Evolutionary conservation across 2,329 filamentous ascomycete genomes (phyloP).

Genomic region (Furcasterigmium sp.): DNA sequence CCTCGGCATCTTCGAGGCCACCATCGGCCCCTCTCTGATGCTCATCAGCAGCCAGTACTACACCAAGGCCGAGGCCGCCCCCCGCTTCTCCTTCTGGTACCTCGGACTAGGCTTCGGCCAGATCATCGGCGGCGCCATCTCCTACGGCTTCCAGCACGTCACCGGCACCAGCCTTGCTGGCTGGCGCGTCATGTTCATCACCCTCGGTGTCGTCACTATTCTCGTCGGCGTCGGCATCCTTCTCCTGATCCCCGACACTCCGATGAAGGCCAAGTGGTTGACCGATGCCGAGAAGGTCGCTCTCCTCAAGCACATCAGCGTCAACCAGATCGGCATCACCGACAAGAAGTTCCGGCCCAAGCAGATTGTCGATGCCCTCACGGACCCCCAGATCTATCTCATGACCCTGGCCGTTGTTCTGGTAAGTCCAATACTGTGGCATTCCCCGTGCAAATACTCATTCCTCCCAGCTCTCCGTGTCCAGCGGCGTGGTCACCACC

Average conservation of each 20-base stretch:
- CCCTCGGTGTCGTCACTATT: conserved; percentile 35
- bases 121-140: conserved; percentile 37
- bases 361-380: conserved; percentile 46
- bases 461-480: conserved; percentile 35
- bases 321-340: conserved; percentile 54
- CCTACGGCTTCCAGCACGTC: conserved; percentile 51
- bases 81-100: conserved; percentile 58
- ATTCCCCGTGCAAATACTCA: background rate
- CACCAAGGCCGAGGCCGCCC: conserved; percentile 49
- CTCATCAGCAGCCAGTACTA: conserved; percentile 58
- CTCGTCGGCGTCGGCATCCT: conserved; percentile 30
- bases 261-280: conserved; percentile 33
- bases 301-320: conserved; percentile 46
- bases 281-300: conserved; percentile 30
- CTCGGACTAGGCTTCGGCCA: conserved; percentile 54
- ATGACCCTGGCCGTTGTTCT: conserved; percentile 42
- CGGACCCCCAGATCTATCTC: conserved; percentile 47
- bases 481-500: conserved; percentile 46
- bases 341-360: conserved; percentile 46
- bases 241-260: conserved; percentile 40
- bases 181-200: conserved; percentile 41
- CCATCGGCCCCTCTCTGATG: conserved; percentile 54
- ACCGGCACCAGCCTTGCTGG: conserved; percentile 25
- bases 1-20: conserved; percentile 56
- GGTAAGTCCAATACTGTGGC: conserved; percentile 22